Conservation (phyloP, 78 protist species). For the Bigelowiella natans region DNA sequence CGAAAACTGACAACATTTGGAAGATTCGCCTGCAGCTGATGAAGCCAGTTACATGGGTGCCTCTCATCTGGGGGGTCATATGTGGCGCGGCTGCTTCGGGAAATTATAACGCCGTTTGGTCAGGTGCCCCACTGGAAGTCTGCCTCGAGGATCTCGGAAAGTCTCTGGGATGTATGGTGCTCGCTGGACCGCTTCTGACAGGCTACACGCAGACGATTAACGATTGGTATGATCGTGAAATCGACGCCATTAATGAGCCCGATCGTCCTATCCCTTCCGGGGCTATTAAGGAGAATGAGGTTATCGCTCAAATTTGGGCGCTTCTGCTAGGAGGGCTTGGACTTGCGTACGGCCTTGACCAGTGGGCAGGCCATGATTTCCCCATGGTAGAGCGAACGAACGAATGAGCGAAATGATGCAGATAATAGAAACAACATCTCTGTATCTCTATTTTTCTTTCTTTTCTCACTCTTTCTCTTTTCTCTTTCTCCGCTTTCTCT, state of each 20-base stretch:
- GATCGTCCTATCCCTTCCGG: slow-evolving; percentile 32
- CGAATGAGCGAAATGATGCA: too few species aligned
- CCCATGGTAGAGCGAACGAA: too few species aligned
- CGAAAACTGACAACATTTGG: slow-evolving; percentile 18
- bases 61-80: slow-evolving; percentile 42
- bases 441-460: too few species aligned
- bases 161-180: not conserved
- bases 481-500: slow-evolving; percentile 1
- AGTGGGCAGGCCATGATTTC: not conserved
- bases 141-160: not conserved
- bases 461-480: too few species aligned
- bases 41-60: slow-evolving; percentile 33
- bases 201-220: slow-evolving; percentile 35
- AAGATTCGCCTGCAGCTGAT: slow-evolving; percentile 29
- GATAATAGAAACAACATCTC: too few species aligned
- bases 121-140: not conserved
- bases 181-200: slow-evolving; percentile 28
- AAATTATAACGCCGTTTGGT: slow-evolving; percentile 1
- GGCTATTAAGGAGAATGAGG: slow-evolving; percentile 11
- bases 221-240: slow-evolving; percentile 32
- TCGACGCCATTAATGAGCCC: slow-evolving; percentile 43
- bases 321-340: slow-evolving; percentile 15
- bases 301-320: slow-evolving; percentile 1
- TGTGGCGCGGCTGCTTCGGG: slow-evolving; percentile 44
- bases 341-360: not conserved